Conservation (phyloP, 305 asterid species). For the Fraxinus platypoda region DNA sequence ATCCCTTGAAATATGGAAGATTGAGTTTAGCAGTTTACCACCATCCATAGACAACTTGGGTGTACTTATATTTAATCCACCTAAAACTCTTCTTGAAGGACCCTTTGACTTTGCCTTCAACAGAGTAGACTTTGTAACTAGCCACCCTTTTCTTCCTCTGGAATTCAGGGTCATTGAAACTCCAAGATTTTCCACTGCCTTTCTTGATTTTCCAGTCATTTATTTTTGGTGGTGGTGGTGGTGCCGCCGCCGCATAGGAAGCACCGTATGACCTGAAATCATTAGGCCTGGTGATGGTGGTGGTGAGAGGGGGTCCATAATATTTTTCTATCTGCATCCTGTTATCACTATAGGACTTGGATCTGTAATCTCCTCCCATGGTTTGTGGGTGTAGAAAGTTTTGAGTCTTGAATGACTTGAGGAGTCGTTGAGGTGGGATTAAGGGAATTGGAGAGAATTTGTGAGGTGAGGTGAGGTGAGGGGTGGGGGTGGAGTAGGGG, state of each 20-base stretch:
- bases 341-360: conserved; percentile 46
- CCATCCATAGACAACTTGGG: conserved; percentile 67
- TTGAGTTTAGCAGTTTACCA: conserved; percentile 24
- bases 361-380: conserved; percentile 69
- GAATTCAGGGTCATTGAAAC: conserved; percentile 64
- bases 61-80: conserved; percentile 68
- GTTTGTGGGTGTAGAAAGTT: conserved; percentile 20
- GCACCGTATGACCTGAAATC: conserved; percentile 60
- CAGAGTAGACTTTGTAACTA: conserved; percentile 76
- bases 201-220: conserved; percentile 50
- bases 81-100: conserved; percentile 65
- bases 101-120: conserved; percentile 78
- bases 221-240: conserved; percentile 22
- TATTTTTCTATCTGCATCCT: conserved; percentile 55
- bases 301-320: conserved; percentile 32
- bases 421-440: conserved; percentile 1
- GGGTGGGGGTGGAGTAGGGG: conserved; percentile 4
- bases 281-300: conserved; percentile 18
- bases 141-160: conserved; percentile 90
- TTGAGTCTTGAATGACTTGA: conserved; percentile 18
- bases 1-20: background rate
- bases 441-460: background rate
- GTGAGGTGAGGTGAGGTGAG: background rate
- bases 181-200: conserved; percentile 52
- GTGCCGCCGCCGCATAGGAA: conserved; percentile 34